Conservation (phyloP, 2,329 filamentous ascomycete species). For the Venturia nashicola region DNA sequence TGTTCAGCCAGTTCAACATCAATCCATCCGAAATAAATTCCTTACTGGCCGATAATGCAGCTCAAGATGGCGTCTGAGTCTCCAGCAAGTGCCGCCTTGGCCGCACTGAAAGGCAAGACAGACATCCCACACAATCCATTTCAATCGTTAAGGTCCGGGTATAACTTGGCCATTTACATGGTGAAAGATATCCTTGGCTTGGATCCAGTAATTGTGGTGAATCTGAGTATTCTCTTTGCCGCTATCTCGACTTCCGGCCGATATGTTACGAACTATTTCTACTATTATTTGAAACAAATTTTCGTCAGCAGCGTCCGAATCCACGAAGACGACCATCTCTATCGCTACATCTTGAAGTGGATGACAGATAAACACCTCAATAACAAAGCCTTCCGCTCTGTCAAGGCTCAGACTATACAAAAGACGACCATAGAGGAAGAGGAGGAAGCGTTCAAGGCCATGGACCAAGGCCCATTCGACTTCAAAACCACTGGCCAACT, state of each 20-base stretch:
- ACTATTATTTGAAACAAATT: not conserved
- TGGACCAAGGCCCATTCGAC: not conserved
- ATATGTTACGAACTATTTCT: constrained; percentile 8
- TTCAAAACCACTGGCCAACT: constrained; percentile 1
- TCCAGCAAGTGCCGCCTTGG: not conserved
- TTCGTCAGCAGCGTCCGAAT: constrained; percentile 5
- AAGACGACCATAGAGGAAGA: constrained; percentile 10
- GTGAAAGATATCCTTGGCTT: constrained; percentile 9
- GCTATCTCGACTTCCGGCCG: constrained; percentile 6
- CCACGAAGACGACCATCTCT: constrained; percentile 9
- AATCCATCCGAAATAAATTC: not conserved
- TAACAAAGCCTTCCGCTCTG: constrained; percentile 6
- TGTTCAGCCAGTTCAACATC: too few species aligned
- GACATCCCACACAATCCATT: constrained; percentile 5
- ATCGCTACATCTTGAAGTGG: constrained; percentile 9
- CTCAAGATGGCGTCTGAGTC: not conserved
- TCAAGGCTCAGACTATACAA: constrained; percentile 6
- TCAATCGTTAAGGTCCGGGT: constrained; percentile 6
- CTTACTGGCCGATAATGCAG: not conserved
- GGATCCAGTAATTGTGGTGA: constrained; percentile 7
- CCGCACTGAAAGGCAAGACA: not conserved
- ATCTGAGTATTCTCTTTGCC: constrained; percentile 8
- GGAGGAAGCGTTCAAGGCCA: constrained; percentile 7
- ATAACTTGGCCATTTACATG: constrained; percentile 8
- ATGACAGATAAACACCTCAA: constrained; percentile 9